phyloP scores from a whole-genome alignment of 345 rosid species.

The Ricinus communis region DNA sequence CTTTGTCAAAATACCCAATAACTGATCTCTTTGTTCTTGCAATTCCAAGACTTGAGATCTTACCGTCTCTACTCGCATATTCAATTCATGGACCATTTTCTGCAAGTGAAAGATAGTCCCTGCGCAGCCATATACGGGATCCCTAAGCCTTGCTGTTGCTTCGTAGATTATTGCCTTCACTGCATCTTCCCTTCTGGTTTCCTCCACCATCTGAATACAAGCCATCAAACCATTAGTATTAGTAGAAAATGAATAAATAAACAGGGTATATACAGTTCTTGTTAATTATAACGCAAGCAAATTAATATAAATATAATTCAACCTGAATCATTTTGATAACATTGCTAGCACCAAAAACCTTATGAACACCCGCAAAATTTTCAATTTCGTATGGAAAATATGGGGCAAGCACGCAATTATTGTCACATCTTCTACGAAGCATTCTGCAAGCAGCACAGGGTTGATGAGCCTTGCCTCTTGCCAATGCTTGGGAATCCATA shows the following conservation, averaged over 20 bases:
- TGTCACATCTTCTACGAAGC: conserved; percentile 77
- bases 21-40: no score
- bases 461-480: conserved; percentile 22
- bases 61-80: no score
- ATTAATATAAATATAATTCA: neutral
- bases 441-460: conserved; percentile 97
- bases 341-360: conserved; percentile 96
- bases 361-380: conserved; percentile 84
- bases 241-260: no score
- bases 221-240: no score
- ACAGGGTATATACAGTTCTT: no score
- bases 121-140: conserved; percentile 89
- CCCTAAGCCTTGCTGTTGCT: conserved; percentile 82
- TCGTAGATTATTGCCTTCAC: conserved; percentile 94
- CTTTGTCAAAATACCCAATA: no score
- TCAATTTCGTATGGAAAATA: conserved; percentile 89
- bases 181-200: conserved; percentile 56
- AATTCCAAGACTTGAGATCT: no score
- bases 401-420: conserved; percentile 82
- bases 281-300: no score
- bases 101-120: conserved; percentile 56
- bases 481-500: no score
- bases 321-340: conserved; percentile 87
- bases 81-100: no score
- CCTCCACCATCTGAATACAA: no score